Conservation (phyloP, 306 rosid species). For the Inga laurina region DNA sequence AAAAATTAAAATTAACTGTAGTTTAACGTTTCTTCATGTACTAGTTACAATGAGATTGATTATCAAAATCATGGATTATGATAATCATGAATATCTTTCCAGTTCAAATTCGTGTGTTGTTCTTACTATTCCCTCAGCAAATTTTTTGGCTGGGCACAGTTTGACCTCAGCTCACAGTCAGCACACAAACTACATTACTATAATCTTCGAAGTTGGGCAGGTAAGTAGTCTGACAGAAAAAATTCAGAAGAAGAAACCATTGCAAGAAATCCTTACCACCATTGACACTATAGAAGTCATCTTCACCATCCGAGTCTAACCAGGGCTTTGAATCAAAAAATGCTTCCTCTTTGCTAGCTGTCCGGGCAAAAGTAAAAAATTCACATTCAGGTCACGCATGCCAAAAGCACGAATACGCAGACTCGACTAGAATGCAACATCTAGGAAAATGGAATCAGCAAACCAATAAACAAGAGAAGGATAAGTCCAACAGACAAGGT, state of each 20-base stretch:
- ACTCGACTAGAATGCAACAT: neutral
- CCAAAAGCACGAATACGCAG: neutral
- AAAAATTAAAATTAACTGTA: neutral
- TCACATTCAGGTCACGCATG: slow-evolving; percentile 12
- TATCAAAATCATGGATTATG: neutral
- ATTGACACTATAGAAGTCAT: slow-evolving; percentile 86
- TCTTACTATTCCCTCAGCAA: neutral
- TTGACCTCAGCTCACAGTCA: neutral
- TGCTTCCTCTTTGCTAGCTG: slow-evolving; percentile 85
- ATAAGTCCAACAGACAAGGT: neutral
- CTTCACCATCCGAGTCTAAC: slow-evolving; percentile 93
- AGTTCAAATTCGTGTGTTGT: neutral
- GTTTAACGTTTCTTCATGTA: neutral
- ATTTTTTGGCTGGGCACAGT: neutral
- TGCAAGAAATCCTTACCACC: slow-evolving; percentile 73
- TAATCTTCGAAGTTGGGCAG: neutral
- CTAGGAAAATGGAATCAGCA: neutral
- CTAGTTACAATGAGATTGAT: neutral
- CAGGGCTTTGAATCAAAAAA: slow-evolving; percentile 83
- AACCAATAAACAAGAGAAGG: neutral
- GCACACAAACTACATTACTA: neutral
- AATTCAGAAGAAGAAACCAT: slow-evolving; percentile 29
- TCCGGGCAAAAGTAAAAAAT: neutral
- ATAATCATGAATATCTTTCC: slow-evolving; percentile 2
- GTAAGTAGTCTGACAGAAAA: neutral